Base-by-base conservation (phyloP, 2,329 filamentous ascomycete species). In the Atkinsonella hypoxylon region DNA sequence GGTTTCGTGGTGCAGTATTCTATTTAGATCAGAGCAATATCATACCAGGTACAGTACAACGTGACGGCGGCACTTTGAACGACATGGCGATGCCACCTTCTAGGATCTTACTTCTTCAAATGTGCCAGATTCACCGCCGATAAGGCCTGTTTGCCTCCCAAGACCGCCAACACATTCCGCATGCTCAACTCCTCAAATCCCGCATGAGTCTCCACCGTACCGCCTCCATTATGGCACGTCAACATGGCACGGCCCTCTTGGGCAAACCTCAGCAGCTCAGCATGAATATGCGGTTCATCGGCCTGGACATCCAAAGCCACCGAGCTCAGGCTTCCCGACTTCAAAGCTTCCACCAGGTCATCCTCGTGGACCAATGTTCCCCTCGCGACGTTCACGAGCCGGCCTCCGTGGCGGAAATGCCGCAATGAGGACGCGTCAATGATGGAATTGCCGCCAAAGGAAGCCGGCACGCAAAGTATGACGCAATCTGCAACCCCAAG, bases 181-280 rank as follows among this genome's bases (percentile, higher is more conserved):
- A 87, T 84, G 34, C 77, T 78, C 61, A 85, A 59, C 62, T 78
- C 74, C 68, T 86, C 82, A 56, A 85, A 84, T 4, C 78, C 80
- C n/a, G 76, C 62, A 58, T 82, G 79, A 54, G 81, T 82, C 62
- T 84, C 80, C 13, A 84, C 71, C 36, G 81, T 83, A 3, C 81
- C 80, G 0, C 82, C 82, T 1, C 81, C 82, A 56, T 83, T 83
- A 61, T 85, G 83, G 48, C 79, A 78, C n/a, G 82, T 79, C 50
- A 85, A 61, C 67, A 82, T 73, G 0, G 78, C 77, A 54, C 72
- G 73, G 0, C 68, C 66, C 44, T 59, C 51, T 7, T 60, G 59
- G 0, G 69, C 68, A 40, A 76, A 57, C 32, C 59, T 62, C 54
- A 64, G 41, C 51, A 84, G 61, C 22, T 70, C 65, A 31, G 67